Evolutionary conservation across 129 eudicot genomes (phyloP).

Genomic region (Logfia minima): DNA sequence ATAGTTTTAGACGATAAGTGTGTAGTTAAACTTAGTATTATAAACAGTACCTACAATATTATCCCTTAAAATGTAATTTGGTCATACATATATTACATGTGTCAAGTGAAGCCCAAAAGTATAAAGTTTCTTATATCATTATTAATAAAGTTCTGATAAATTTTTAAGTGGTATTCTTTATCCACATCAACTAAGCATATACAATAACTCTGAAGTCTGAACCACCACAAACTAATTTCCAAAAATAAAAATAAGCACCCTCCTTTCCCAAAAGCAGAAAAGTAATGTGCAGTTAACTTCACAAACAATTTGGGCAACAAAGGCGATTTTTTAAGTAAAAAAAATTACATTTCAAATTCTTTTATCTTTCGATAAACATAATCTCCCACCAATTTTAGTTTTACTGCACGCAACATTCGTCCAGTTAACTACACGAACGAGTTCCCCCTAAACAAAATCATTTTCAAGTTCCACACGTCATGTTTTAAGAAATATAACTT

Average conservation of each 20-base stretch:
- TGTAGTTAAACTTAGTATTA: too few species aligned
- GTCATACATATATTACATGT: too few species aligned
- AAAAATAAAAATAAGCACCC: background rate
- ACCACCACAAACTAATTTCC: conserved; percentile 7
- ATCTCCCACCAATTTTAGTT: background rate
- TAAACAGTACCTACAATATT: background rate
- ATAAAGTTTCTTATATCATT: too few species aligned
- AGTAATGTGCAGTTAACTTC: background rate
- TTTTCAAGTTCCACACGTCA: background rate
- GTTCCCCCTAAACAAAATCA: background rate
- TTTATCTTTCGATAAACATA: background rate
- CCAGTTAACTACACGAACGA: background rate
- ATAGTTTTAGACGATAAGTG: background rate
- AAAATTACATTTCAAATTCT: too few species aligned
- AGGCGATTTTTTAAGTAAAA: background rate
- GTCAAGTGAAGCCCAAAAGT: too few species aligned
- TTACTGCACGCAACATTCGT: background rate
- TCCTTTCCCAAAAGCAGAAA: background rate
- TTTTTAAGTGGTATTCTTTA: background rate
- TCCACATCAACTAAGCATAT: conserved; percentile 2
- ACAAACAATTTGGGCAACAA: background rate
- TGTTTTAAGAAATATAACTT: background rate
- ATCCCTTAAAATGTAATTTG: background rate
- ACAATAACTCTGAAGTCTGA: background rate
- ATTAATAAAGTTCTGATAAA: too few species aligned